Conservation (phyloP, 176 grass and related monocot species). For the Juncus effusus region DNA sequence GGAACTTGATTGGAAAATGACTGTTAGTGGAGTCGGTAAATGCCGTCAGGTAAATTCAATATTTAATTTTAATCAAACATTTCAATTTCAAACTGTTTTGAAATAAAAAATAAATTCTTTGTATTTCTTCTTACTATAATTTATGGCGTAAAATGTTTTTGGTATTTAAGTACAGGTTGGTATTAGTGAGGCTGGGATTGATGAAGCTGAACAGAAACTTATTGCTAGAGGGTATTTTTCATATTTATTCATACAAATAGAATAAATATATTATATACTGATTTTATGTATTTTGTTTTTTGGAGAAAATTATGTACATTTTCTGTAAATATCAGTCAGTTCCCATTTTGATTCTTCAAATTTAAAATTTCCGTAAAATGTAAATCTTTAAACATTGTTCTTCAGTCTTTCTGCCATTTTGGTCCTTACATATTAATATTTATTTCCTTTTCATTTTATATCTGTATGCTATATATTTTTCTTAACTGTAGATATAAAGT, state of each 20-base stretch:
- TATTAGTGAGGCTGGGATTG: conserved; percentile 86
- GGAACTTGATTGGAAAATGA: conserved; percentile 99
- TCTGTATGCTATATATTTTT: conserved; percentile 9
- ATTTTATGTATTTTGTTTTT: no score
- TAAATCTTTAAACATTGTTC: no score
- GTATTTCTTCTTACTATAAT: no score
- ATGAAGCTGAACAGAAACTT: conserved; percentile 75
- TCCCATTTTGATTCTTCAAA: no score
- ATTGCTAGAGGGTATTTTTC: conserved; percentile 66
- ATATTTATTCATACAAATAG: background rate
- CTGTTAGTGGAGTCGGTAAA: conserved; percentile 82
- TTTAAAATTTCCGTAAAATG: no score
- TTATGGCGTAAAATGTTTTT: no score
- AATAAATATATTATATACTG: no score
- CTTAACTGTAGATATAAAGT: conserved; percentile 79
- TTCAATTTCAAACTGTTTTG: conserved; percentile 25
- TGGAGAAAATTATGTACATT: no score
- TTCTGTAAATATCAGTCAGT: conserved; percentile 3
- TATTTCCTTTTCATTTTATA: no score
- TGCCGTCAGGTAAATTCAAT: conserved; percentile 70
- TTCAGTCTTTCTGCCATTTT: no score
- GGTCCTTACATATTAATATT: no score
- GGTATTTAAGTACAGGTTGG: conserved; percentile 59
- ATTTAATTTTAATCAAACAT: conserved; percentile 10
- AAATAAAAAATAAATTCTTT: background rate